Evolutionary conservation across 306 rosid genomes (phyloP), one percentile per base, ranked within the genome.

Genomic region (Quercus rubra): DNA sequence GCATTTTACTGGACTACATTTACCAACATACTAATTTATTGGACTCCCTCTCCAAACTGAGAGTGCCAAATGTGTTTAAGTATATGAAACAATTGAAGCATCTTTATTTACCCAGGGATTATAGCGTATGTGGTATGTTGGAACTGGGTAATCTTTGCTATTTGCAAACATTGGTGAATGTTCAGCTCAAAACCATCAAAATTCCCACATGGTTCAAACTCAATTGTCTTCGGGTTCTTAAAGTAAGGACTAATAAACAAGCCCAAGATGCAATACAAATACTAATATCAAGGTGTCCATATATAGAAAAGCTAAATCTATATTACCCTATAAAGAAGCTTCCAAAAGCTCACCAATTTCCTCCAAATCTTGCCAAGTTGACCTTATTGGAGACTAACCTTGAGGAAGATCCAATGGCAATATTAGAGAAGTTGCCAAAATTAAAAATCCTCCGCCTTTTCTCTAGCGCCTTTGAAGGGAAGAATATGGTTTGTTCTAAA

Each of bases 131-230:
- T 12, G 83, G 67, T 38, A 78, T 57, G 38, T 80, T 90, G 88
- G 51, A 70, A 43, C 52, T 90, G 12, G 21, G 17, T 41, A 80
- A 70, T 54, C 79, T 84, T 55, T 58, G 43, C 70, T 84, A 78
- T 58, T 81, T 90, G 85, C 91, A 86, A 79, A 86, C 87, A 1
- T 35, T 87, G 49, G 86, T 90, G 61, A 87, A 90, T 38, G 43
- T 38, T 38, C 1, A 1, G 1, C 43, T 9, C 9, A 0, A 38
- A 38, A 38, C 1, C 1, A 38, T 38, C 1, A 0, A 4, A 5
- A 5, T 38, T 5, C 43, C 43, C 43, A 0, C 9, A 17, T 17
- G 74, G 20, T 61, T 77, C 23, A 67, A 52, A 80, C 80, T 84
- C 21, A 28, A 4, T 59, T 75, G 73, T 63, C 88, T 86, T 17